These are phyloP conservation scores for Bretziella fagacearum DNA, from an alignment of 2,329 filamentous ascomycete genomes.

Conservation along the genomic window DNA sequence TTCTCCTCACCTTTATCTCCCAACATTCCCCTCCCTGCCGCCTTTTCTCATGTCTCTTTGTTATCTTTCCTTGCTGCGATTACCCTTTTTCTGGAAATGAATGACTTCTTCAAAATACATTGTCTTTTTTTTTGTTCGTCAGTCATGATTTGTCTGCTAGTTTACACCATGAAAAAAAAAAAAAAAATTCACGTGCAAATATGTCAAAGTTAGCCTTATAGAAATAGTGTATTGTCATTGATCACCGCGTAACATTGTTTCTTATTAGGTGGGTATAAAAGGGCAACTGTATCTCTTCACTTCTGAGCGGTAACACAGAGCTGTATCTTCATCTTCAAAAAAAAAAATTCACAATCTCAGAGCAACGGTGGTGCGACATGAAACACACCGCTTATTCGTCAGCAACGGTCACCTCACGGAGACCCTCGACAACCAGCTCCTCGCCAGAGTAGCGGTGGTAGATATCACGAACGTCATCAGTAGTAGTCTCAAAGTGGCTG, in stretches of 20 bases:
- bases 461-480: conserved; percentile 87
- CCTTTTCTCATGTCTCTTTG: too few relatives aligned
- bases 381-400: conserved; percentile 26
- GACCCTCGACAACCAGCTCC: conserved; percentile 72
- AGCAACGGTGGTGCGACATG: not conserved
- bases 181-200: not conserved
- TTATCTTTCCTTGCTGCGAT: too few relatives aligned
- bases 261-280: conserved; percentile 16
- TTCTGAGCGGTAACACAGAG: not conserved
- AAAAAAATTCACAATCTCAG: not conserved
- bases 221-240: not conserved
- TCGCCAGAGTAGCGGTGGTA: conserved; percentile 71
- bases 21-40: too few relatives aligned
- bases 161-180: not conserved
- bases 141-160: too few relatives aligned
- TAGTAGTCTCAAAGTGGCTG: conserved; percentile 86
- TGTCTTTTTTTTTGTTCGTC: too few relatives aligned
- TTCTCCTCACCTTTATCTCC: too few relatives aligned
- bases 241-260: conserved; percentile 12
- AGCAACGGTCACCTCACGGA: conserved; percentile 61
- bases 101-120: too few relatives aligned
- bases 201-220: not conserved
- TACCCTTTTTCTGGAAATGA: too few relatives aligned
- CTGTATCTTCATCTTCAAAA: conserved; percentile 12
- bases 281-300: conserved; percentile 2